These are phyloP conservation scores for Fusarium piperis DNA, from an alignment of 2,329 filamentous ascomycete genomes.

Conservation along the genomic window DNA sequence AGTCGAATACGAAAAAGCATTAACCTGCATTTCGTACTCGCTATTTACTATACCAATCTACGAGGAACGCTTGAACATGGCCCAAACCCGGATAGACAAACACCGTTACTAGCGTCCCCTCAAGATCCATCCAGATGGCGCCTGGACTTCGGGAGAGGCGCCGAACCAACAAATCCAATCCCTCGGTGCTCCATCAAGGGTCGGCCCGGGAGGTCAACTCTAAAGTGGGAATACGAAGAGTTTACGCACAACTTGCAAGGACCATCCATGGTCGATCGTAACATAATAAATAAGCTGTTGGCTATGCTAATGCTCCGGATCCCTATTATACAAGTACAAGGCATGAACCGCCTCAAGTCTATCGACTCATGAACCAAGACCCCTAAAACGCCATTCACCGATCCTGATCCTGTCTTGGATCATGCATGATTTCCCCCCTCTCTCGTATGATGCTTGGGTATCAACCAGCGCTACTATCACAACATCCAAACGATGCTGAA, in stretches of 20 bases:
- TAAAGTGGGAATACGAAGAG: neutral
- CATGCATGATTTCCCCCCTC: constrained; percentile 1
- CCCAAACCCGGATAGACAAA: neutral
- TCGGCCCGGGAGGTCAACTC: constrained; percentile 3
- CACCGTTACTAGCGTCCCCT: neutral
- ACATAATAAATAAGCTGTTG: neutral
- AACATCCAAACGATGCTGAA: neutral
- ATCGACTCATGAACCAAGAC: neutral
- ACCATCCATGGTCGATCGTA: neutral
- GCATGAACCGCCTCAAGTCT: neutral
- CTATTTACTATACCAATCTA: neutral
- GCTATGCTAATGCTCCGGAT: neutral
- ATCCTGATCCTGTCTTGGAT: neutral
- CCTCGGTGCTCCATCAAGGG: neutral
- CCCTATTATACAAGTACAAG: neutral
- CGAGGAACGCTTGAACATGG: neutral
- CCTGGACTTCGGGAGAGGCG: neutral
- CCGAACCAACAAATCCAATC: neutral
- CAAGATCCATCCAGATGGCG: constrained; percentile 10
- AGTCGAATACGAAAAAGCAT: neutral
- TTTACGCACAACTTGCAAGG: neutral
- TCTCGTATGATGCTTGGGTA: constrained; percentile 11
- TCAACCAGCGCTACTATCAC: constrained; percentile 10
- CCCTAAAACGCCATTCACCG: constrained; percentile 23
- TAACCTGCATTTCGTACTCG: neutral